Conservation (phyloP, 371 early-diverging fungal species). For the Mucor lusitanicus region DNA sequence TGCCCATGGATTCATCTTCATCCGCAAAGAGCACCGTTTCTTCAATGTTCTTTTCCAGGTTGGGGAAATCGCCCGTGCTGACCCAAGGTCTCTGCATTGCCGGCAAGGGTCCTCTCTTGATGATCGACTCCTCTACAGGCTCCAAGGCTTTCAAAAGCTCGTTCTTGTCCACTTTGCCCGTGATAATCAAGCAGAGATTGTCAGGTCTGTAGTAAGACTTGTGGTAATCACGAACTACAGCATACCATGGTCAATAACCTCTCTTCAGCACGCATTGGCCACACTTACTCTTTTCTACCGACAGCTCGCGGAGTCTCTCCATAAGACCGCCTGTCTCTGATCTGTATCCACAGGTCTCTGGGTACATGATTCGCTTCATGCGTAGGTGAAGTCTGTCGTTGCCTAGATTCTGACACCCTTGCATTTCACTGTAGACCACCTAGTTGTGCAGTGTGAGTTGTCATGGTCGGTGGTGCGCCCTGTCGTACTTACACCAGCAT, state of each 20-base stretch:
- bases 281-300: slow-evolving; percentile 61
- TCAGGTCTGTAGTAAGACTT: slow-evolving; percentile 70
- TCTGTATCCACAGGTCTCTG: slow-evolving; percentile 66
- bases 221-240: slow-evolving; percentile 60
- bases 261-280: background rate
- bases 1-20: slow-evolving; percentile 73
- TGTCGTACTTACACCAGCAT: slow-evolving; percentile 45
- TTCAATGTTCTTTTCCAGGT: slow-evolving; percentile 50
- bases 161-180: slow-evolving; percentile 57
- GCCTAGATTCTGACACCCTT: slow-evolving; percentile 51
- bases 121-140: slow-evolving; percentile 61
- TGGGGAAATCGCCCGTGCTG: slow-evolving; percentile 54
- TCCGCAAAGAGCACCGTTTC: slow-evolving; percentile 66
- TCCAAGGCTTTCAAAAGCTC: slow-evolving; percentile 54
- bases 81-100: slow-evolving; percentile 67
- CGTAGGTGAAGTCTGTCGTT: slow-evolving; percentile 50
- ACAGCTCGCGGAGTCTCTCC: slow-evolving; percentile 65
- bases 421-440: slow-evolving; percentile 64
- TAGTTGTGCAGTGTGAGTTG: slow-evolving; percentile 4
- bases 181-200: slow-evolving; percentile 67
- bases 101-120: slow-evolving; percentile 59
- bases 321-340: slow-evolving; percentile 72
- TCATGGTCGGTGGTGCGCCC: too few species aligned
- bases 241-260: background rate
- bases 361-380: slow-evolving; percentile 63